phyloP scores from a whole-genome alignment of 345 rosid species.

The Durio zibethinus region DNA sequence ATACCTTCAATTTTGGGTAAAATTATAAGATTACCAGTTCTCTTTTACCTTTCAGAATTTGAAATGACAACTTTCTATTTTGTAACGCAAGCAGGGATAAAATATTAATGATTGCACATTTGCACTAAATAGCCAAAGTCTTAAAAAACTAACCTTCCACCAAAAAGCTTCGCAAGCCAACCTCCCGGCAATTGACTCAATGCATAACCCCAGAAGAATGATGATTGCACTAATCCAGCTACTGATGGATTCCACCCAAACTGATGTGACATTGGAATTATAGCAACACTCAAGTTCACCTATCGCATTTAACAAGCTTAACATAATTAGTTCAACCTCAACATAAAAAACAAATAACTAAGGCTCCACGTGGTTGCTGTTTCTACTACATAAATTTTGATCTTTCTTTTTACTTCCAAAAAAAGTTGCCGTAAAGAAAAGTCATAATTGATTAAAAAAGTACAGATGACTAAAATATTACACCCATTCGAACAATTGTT shows the following conservation, averaged over 20 bases:
- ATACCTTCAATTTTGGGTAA: background rate
- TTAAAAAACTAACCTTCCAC: slow-evolving; percentile 70
- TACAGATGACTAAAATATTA: background rate
- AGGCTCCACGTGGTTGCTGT: background rate
- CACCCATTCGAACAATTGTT: background rate
- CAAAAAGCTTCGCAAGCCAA: slow-evolving; percentile 88
- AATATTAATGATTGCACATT: background rate
- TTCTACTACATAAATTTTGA: background rate
- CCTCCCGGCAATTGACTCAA: slow-evolving; percentile 95
- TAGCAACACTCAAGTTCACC: slow-evolving; percentile 95
- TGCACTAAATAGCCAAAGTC: background rate
- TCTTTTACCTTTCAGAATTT: background rate
- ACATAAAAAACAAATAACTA: background rate
- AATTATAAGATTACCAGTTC: background rate
- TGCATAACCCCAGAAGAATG: slow-evolving; percentile 96
- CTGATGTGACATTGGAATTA: slow-evolving; percentile 95
- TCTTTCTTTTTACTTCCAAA: background rate
- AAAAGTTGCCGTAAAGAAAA: background rate
- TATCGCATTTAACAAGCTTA: slow-evolving; percentile 27
- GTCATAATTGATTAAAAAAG: background rate
- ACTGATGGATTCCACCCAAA: slow-evolving; percentile 85
- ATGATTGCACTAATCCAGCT: slow-evolving; percentile 90
- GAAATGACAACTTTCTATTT: background rate
- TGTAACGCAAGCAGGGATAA: background rate
- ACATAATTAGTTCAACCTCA: background rate